phyloP scores from a whole-genome alignment of 139 green algal species.

The Chlorokybus atmophyticus region DNA sequence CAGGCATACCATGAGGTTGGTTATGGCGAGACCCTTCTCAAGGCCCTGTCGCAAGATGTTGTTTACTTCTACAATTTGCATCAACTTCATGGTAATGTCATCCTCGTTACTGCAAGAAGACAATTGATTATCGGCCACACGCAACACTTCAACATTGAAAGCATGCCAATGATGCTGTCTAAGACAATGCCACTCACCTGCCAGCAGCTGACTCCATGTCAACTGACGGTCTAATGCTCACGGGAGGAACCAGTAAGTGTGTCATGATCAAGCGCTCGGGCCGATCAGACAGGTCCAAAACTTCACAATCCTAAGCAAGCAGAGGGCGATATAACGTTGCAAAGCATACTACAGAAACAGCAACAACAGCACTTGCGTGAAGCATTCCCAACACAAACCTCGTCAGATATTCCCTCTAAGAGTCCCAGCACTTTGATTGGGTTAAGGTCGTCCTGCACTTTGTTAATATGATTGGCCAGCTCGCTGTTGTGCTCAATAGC shows the following conservation, averaged over 20 bases:
- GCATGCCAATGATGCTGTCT: too few relatives aligned
- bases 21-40: slow-evolving; percentile 56
- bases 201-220: slow-evolving; percentile 72
- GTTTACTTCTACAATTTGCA: slow-evolving; percentile 75
- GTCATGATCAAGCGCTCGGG: slow-evolving; percentile 79
- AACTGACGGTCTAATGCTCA: slow-evolving; percentile 88
- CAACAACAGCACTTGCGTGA: too few relatives aligned
- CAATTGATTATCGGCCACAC: too few relatives aligned
- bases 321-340: too few relatives aligned
- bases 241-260: slow-evolving; percentile 77
- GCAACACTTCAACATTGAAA: too few relatives aligned
- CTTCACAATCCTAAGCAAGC: slow-evolving; percentile 31
- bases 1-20: slow-evolving; percentile 47
- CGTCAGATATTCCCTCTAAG: slow-evolving; percentile 59
- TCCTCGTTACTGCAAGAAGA: slow-evolving; percentile 97
- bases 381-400: slow-evolving; percentile 13
- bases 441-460: slow-evolving; percentile 79
- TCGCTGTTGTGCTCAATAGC: slow-evolving; percentile 48
- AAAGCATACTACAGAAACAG: too few relatives aligned
- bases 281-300: slow-evolving; percentile 50
- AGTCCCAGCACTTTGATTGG: slow-evolving; percentile 63
- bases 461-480: slow-evolving; percentile 35
- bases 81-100: slow-evolving; percentile 95
- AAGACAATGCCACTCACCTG: slow-evolving; percentile 18
- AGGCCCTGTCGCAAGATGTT: slow-evolving; percentile 60